Evolutionary conservation across 139 green algal species (phyloP).

Genomic region (Chlamydomonas sphaeroides): DNA sequence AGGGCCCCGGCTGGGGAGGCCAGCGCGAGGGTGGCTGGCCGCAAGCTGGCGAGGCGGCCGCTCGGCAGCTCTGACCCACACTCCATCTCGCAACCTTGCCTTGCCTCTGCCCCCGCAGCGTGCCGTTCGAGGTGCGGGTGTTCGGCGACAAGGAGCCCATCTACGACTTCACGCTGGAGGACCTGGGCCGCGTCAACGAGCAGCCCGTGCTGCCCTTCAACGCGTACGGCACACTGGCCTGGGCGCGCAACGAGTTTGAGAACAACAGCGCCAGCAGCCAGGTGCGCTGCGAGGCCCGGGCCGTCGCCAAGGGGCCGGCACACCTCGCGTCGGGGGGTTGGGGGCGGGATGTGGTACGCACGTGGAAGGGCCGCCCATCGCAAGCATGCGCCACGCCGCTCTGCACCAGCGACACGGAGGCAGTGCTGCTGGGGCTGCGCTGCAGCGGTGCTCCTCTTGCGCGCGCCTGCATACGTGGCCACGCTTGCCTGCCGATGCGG

Average conservation of each 20-base stretch:
- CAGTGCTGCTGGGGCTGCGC: background rate
- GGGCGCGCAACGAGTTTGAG: conserved; percentile 96
- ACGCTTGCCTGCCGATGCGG: too few species aligned
- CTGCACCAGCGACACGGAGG: background rate
- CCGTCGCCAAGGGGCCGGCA: too few species aligned
- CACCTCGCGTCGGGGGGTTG: too few species aligned
- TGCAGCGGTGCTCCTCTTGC: too few species aligned
- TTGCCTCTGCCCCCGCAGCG: conserved; percentile 64
- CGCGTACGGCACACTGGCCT: conserved; percentile 96
- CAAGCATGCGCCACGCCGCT: too few species aligned
- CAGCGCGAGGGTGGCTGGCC: too few species aligned
- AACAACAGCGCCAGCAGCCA: conserved; percentile 90
- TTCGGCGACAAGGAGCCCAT: conserved; percentile 90
- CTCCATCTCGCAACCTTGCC: too few species aligned
- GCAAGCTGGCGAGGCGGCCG: too few species aligned
- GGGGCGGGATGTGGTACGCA: background rate
- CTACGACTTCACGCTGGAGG: conserved; percentile 97
- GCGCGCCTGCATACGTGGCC: too few species aligned
- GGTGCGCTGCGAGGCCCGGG: conserved; percentile 22
- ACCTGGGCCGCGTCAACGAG: conserved; percentile 90
- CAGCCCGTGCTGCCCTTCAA: conserved; percentile 97
- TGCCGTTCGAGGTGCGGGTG: conserved; percentile 95
- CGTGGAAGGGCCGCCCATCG: too few species aligned
- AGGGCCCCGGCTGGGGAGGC: too few species aligned
- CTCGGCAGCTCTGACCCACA: too few species aligned